Evolutionary conservation across 2,329 filamentous ascomycete genomes (phyloP).

Genomic region (Teratosphaeria viscida): DNA sequence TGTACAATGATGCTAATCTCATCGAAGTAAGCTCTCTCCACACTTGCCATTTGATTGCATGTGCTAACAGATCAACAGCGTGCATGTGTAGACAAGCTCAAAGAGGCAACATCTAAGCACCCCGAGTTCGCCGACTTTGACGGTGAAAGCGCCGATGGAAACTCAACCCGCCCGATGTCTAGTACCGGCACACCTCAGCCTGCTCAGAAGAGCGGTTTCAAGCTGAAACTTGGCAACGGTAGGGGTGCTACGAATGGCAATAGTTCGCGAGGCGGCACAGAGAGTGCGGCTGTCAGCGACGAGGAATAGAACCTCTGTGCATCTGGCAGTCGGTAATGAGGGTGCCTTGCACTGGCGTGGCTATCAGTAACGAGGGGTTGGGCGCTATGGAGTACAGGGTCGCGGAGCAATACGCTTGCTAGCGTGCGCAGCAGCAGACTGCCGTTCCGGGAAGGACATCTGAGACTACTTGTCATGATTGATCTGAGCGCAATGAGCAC

Average conservation of each 20-base stretch:
- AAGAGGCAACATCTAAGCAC: conserved; percentile 43
- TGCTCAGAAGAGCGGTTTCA: conserved; percentile 44
- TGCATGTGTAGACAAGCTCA: conserved; percentile 42
- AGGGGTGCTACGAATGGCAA: conserved; percentile 3
- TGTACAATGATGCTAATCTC: conserved; percentile 83
- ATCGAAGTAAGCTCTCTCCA: conserved; percentile 64
- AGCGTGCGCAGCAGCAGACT: neutral
- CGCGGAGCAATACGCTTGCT: neutral
- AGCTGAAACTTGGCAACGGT: conserved; percentile 52
- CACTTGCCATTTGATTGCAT: neutral
- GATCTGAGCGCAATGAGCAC: neutral
- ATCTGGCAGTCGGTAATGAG: neutral
- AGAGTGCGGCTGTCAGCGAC: conserved; percentile 41
- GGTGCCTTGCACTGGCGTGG: neutral
- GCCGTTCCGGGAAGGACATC: neutral
- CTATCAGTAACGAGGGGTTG: neutral
- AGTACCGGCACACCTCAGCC: conserved; percentile 52
- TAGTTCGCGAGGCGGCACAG: conserved; percentile 31
- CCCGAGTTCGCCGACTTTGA: conserved; percentile 49
- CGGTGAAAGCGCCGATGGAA: conserved; percentile 40
- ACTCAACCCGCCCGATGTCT: conserved; percentile 40
- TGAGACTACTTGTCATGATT: neutral
- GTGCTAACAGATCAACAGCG: conserved; percentile 8
- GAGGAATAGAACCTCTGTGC: conserved; percentile 33
- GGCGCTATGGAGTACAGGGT: neutral